Base-by-base conservation (phyloP, 495 filamentous ascomycete species). In the Bacidia rubella region DNA sequence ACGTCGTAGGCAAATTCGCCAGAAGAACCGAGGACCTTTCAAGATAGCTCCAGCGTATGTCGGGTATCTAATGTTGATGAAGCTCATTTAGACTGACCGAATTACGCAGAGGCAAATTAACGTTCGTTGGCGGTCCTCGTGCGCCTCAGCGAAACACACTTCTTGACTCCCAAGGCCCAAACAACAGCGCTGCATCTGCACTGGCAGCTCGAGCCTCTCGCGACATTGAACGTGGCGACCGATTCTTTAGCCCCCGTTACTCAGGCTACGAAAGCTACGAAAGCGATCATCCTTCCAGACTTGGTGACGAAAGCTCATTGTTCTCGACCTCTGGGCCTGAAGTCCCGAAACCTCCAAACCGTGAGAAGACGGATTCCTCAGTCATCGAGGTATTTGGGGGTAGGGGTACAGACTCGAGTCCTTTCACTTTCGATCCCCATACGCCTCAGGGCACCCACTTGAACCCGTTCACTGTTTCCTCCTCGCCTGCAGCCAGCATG, bases 271-370 rank as follows among this genome's bases (percentile, higher is more conserved):
- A n/a, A n/a, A 23, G 48, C 11, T 48, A 48, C 25, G 32, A 51
- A 1, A 32, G 44, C 11, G 47, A 57, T 39, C 45, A 57, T 15
- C 24, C 49, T 7, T 53, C 58, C 7, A 9, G 56, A 2, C 54
- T 67, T 52, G 65, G 65, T 11, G 57, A 67, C 32, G 64, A 60
- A 11, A 66, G 57, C 46, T 65, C 62, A 2, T 41, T 67, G n/a
- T 63, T 67, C 56, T 64, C 59, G 1, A 12, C 52, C 51, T 45
- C 54, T 23, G 15, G 29, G 7, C 29, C 29, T 35, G 29, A 35
- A 15, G 29, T 15, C 15, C 29, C 29, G 15, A 15, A 15, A 5
- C 15, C 7, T 15, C 7, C 29, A 7, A 5, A 35, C 29, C 5
- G 5, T 7, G 15, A 15, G 29, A 35, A 15, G 5, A 5, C 29